These are phyloP conservation scores for Sarocladium kiliense DNA, from an alignment of 2,329 filamentous ascomycete species.

Conservation along the genomic window DNA sequence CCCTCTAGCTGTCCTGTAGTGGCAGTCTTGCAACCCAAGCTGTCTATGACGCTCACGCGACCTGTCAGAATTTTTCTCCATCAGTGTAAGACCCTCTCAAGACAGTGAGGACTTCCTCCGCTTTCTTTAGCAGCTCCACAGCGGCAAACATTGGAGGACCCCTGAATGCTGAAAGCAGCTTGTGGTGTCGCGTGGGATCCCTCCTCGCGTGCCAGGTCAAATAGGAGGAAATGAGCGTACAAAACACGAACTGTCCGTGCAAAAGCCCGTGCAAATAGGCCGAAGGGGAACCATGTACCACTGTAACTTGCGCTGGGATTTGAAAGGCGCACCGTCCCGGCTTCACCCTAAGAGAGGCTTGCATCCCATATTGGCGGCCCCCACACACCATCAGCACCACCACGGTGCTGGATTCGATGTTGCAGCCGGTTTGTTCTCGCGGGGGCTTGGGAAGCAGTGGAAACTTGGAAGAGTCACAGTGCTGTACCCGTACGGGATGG, in stretches of 20 bases:
- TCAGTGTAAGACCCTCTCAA: background rate
- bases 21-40: background rate
- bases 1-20: background rate
- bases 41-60: constrained; percentile 8
- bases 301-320: background rate
- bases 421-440: constrained; percentile 8
- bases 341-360: constrained; percentile 7
- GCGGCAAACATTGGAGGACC: constrained; percentile 6
- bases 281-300: background rate
- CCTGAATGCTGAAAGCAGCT: background rate
- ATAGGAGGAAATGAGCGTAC: background rate
- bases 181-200: background rate
- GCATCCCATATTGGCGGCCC: background rate
- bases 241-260: background rate
- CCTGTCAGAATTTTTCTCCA: background rate
- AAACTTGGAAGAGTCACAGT: background rate
- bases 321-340: background rate
- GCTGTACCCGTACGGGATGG: background rate
- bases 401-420: background rate
- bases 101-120: background rate
- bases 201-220: background rate
- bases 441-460: background rate
- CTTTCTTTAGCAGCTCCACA: constrained; percentile 2
- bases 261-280: constrained; percentile 4
- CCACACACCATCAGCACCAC: background rate